A percentile compares a stretch with the other conserved stretches of the same genome.
These are phyloP conservation scores for Zygotorulaspora florentina DNA, from an alignment of 805 yeast species.

Conservation along the genomic window DNA sequence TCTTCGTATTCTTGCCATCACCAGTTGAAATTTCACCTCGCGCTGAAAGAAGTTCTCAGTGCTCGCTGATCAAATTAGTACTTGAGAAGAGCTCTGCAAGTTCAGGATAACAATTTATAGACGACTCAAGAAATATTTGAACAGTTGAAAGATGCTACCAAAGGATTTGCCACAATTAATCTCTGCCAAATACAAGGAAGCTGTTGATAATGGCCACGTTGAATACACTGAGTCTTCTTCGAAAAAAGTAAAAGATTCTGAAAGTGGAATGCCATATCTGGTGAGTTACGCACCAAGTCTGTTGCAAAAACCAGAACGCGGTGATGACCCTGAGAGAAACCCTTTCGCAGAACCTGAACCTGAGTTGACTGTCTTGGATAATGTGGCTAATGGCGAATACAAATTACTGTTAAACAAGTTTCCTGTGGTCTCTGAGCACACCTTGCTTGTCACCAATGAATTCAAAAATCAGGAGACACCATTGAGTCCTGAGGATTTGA, in stretches of 20 bases:
- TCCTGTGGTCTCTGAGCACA: constrained; percentile 77
- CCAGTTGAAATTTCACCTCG: constrained; percentile 1
- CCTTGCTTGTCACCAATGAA: constrained; percentile 70
- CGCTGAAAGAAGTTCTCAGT: not conserved
- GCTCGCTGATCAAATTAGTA: too few relatives aligned
- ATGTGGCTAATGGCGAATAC: constrained; percentile 45
- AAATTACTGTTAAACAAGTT: constrained; percentile 77
- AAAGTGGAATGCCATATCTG: constrained; percentile 32
- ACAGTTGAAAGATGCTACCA: constrained; percentile 30
- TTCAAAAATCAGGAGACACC: constrained; percentile 71
- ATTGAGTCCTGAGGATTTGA: constrained; percentile 65
- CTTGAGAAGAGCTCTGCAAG: too few relatives aligned
- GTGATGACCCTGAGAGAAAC: constrained; percentile 37
- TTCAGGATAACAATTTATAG: too few relatives aligned
- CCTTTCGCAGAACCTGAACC: constrained; percentile 85
- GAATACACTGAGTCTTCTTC: constrained; percentile 48
- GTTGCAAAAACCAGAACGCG: constrained; percentile 39
- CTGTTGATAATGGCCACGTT: constrained; percentile 44
- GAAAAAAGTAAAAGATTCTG: constrained; percentile 29
- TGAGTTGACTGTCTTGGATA: constrained; percentile 56
- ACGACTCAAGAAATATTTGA: too few relatives aligned
- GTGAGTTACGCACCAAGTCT: constrained; percentile 35
- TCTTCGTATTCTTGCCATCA: not conserved
- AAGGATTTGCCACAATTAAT: constrained; percentile 38
- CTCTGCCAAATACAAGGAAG: constrained; percentile 43